Percentiles rank a stretch among this genome's conserved stretches.
Conservation (phyloP, 176 grass and related monocot genomes). For the Aechmea fasciata region DNA sequence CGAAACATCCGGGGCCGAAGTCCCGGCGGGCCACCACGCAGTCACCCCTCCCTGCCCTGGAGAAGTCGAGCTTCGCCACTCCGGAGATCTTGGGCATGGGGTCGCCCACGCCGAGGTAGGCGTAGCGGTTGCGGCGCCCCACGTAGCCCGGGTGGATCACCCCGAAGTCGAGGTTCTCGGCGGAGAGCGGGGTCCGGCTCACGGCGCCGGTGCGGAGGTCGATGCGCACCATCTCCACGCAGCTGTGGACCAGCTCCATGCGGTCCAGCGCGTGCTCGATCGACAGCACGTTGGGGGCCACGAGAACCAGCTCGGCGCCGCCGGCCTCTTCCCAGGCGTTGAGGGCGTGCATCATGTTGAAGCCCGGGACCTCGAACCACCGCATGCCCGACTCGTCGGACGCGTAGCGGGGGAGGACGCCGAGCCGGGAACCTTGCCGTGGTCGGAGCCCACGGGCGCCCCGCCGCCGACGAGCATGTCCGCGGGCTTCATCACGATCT, state of each 20-base stretch:
- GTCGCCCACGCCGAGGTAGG: constrained; percentile 50
- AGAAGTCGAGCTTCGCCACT: constrained; percentile 64
- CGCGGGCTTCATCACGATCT: constrained; percentile 93
- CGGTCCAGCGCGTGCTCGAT: constrained; percentile 70
- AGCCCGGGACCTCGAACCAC: constrained; percentile 75
- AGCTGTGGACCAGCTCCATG: constrained; percentile 57
- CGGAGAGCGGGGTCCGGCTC: constrained; percentile 56
- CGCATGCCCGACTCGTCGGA: constrained; percentile 71
- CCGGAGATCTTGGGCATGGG: constrained; percentile 73
- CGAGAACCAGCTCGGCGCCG: constrained; percentile 46
- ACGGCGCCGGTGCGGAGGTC: constrained; percentile 54
- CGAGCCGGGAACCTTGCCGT: constrained; percentile 55
- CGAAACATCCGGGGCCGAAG: constrained; percentile 56
- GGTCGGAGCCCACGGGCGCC: constrained; percentile 45
- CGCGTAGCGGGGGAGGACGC: constrained; percentile 60
- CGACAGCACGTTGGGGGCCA: constrained; percentile 77
- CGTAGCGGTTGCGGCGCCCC: constrained; percentile 64
- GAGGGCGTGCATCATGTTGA: constrained; percentile 77
- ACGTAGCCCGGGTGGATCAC: constrained; percentile 60
- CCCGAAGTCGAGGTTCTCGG: constrained; percentile 60
- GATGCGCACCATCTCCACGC: constrained; percentile 74
- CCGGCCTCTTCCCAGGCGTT: constrained; percentile 83
- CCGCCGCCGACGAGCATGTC: constrained; percentile 55
- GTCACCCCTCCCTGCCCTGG: constrained; percentile 41
- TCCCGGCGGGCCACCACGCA: constrained; percentile 58